phyloP scores from a whole-genome alignment of 2,329 filamentous ascomycete genomes.

The Colletotrichum musae region DNA sequence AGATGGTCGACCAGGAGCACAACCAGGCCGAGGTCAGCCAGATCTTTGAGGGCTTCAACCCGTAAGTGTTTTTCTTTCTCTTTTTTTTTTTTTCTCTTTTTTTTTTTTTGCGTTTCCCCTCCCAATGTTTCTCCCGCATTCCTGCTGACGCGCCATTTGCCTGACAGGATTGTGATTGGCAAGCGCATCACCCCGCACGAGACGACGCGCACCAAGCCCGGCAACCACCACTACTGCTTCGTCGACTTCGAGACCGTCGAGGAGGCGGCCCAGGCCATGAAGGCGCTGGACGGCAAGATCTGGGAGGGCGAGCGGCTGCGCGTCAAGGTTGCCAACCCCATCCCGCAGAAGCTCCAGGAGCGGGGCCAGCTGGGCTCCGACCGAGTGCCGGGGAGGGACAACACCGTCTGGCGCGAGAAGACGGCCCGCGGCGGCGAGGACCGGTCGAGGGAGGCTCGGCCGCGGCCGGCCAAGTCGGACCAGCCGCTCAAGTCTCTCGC shows the following conservation, averaged over 20 bases:
- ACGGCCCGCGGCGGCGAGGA: not conserved
- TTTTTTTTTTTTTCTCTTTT: too few relatives aligned
- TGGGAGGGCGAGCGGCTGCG: slow-evolving; percentile 43
- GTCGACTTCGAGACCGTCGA: slow-evolving; percentile 72
- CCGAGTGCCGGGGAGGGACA: not conserved
- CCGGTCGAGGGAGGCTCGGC: not conserved
- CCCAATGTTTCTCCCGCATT: too few relatives aligned
- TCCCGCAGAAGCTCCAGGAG: slow-evolving; percentile 19
- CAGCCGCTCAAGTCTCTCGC: slow-evolving; percentile 10
- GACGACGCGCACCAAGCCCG: slow-evolving; percentile 64
- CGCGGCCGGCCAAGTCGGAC: not conserved
- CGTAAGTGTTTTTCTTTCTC: too few relatives aligned
- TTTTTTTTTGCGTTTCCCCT: too few relatives aligned
- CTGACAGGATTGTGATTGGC: slow-evolving; percentile 50
- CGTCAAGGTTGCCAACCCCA: not conserved
- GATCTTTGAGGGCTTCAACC: slow-evolving; percentile 62
- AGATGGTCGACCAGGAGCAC: slow-evolving; percentile 63
- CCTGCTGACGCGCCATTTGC: slow-evolving; percentile 41
- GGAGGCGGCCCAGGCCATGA: slow-evolving; percentile 67
- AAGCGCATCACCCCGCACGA: slow-evolving; percentile 72
- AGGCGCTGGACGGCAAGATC: slow-evolving; percentile 54
- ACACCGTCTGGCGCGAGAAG: not conserved
- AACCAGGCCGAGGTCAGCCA: slow-evolving; percentile 62
- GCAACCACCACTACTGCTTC: slow-evolving; percentile 75
- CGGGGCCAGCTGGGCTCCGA: not conserved